These are phyloP conservation scores for Suillus sp. DNA, from an alignment of 768 basidiomycete genomes.

Conservation along the genomic window DNA sequence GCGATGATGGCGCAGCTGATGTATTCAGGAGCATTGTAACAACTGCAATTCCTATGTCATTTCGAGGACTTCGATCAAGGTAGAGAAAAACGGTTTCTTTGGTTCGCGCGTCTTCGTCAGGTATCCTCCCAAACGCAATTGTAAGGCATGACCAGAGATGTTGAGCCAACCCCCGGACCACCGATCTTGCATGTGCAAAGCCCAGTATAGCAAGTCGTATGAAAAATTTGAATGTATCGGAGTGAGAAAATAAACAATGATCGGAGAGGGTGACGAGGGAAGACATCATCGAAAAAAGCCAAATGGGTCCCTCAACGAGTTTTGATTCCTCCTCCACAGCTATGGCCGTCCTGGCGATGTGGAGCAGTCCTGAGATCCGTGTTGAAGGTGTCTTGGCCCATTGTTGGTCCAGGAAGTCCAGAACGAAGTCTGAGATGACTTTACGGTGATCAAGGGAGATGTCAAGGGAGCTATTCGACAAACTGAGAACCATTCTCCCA, in stretches of 20 bases:
- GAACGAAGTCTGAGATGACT: conserved; percentile 29
- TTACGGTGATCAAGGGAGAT: conserved; percentile 30
- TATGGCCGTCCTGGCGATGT: conserved; percentile 33
- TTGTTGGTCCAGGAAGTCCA: conserved; percentile 26
- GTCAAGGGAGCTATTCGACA: conserved; percentile 36
- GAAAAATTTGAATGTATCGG: conserved; percentile 40
- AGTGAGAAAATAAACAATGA: conserved; percentile 43
- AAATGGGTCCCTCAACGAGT: conserved; percentile 37
- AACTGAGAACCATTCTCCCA: conserved; percentile 27
- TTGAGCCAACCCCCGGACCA: conserved; percentile 41
- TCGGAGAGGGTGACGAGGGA: conserved; percentile 53
- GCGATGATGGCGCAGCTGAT: conserved; percentile 6
- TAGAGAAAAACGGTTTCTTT: conserved; percentile 43
- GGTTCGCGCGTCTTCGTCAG: conserved; percentile 27
- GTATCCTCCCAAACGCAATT: conserved; percentile 55
- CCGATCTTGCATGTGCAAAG: conserved; percentile 35
- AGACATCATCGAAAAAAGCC: conserved; percentile 47
- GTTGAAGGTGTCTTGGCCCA: conserved; percentile 10
- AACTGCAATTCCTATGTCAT: conserved; percentile 47
- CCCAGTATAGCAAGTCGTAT: conserved; percentile 37
- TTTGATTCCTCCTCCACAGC: conserved; percentile 22
- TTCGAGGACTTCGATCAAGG: conserved; percentile 48
- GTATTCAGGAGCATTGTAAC: conserved; percentile 40
- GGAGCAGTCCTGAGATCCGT: conserved; percentile 23
- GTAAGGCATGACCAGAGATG: conserved; percentile 56